These are phyloP conservation scores for Chrysoporthe puriensis DNA, from an alignment of 2,329 filamentous ascomycete species.

Conservation along the genomic window DNA sequence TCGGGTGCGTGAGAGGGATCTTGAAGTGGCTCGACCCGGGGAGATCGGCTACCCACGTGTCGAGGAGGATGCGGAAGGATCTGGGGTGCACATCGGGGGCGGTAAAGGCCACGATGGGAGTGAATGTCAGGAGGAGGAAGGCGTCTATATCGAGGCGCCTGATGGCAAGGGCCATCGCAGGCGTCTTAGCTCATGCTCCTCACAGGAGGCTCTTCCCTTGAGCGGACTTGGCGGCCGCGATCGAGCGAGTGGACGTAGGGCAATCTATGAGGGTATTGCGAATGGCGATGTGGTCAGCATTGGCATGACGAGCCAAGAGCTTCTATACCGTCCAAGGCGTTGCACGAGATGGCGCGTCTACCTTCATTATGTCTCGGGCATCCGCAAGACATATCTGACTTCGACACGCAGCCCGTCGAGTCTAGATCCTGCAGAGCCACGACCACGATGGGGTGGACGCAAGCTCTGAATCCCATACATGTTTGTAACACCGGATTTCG, in stretches of 20 bases:
- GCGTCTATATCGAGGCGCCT: conserved; percentile 68
- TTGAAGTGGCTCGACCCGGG: conserved; percentile 63
- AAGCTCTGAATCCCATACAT: background rate
- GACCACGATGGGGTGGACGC: background rate
- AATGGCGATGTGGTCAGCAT: background rate
- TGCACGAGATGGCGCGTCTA: background rate
- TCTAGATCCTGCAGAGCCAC: background rate
- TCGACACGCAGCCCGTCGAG: conserved; percentile 1
- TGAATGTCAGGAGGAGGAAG: conserved; percentile 67
- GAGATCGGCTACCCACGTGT: conserved; percentile 70
- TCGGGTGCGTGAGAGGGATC: conserved; percentile 64
- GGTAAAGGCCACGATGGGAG: conserved; percentile 51
- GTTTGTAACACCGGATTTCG: background rate
- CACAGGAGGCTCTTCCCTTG: background rate
- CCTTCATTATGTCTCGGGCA: conserved; percentile 6
- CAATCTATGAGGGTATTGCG: background rate
- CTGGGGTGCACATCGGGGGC: conserved; percentile 42
- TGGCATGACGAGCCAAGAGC: background rate
- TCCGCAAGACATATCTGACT: conserved; percentile 8
- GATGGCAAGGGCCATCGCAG: conserved; percentile 63
- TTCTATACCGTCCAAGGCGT: background rate
- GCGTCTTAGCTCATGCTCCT: background rate
- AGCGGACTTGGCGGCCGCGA: background rate
- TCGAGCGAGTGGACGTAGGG: background rate
- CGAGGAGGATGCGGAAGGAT: conserved; percentile 69